phyloP scores from a whole-genome alignment of 352 stramenopile genomes.

The Phytopythium sindhum region DNA sequence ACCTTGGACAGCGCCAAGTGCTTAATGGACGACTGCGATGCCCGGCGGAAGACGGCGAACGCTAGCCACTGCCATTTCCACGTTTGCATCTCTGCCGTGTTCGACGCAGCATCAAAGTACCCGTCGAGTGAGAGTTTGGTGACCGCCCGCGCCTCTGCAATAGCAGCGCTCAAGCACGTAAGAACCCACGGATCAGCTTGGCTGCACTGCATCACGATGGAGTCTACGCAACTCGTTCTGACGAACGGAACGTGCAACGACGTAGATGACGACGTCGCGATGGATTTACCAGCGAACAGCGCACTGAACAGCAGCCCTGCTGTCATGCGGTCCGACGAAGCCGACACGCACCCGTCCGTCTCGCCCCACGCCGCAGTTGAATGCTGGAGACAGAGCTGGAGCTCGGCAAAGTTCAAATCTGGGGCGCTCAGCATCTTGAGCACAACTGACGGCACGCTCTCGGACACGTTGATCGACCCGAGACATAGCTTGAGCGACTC shows the following conservation, averaged over 20 bases:
- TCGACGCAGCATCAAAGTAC: slow-evolving; percentile 9
- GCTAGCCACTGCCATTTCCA: slow-evolving; percentile 26
- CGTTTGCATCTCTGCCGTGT: slow-evolving; percentile 14
- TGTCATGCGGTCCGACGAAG: slow-evolving; percentile 6
- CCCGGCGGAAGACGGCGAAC: slow-evolving; percentile 21
- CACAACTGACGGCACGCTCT: slow-evolving; percentile 13
- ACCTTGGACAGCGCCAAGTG: slow-evolving; percentile 21
- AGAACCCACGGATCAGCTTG: slow-evolving; percentile 22
- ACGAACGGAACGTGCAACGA: slow-evolving; percentile 5
- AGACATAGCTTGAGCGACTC: slow-evolving; percentile 30
- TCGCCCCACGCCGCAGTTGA: slow-evolving; percentile 7
- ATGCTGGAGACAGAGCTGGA: slow-evolving; percentile 26
- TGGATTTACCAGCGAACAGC: slow-evolving; percentile 17
- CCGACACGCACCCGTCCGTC: not conserved
- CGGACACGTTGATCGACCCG: slow-evolving; percentile 19
- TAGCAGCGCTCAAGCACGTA: slow-evolving; percentile 17
- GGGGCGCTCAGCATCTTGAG: slow-evolving; percentile 15
- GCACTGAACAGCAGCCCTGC: slow-evolving; percentile 22
- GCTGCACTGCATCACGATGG: slow-evolving; percentile 23
- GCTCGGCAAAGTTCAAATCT: slow-evolving; percentile 18
- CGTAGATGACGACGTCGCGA: slow-evolving; percentile 10
- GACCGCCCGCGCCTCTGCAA: slow-evolving; percentile 15
- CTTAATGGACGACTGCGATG: slow-evolving; percentile 24
- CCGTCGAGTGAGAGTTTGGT: slow-evolving; percentile 18
- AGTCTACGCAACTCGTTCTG: slow-evolving; percentile 13